phyloP scores from a whole-genome alignment of 2,329 filamentous ascomycete genomes.

The Neophaeococcomyces aloes region DNA sequence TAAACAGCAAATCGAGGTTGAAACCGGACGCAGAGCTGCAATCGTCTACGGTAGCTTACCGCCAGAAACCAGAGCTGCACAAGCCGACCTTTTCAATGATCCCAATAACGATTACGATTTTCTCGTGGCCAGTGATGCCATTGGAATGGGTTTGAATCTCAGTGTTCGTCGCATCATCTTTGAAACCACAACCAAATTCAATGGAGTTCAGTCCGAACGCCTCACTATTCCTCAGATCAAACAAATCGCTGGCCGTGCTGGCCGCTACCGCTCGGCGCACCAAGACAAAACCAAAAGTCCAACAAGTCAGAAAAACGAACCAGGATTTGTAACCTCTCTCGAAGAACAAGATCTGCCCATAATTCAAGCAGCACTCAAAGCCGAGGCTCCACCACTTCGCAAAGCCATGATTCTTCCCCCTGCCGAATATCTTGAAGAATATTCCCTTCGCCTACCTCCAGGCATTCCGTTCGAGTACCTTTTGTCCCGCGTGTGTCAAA shows the following conservation, averaged over 20 bases:
- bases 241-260: conserved; percentile 88
- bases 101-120: conserved; percentile 92
- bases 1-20: conserved; percentile 64
- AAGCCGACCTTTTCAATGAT: conserved; percentile 89
- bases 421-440: conserved; percentile 57
- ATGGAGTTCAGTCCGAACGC: conserved; percentile 47
- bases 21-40: conserved; percentile 70
- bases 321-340: conserved; percentile 68
- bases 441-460: conserved; percentile 70
- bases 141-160: conserved; percentile 91
- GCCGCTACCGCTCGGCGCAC: conserved; percentile 66
- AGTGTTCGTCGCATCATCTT: conserved; percentile 83
- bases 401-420: conserved; percentile 68
- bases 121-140: conserved; percentile 85
- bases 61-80: conserved; percentile 82
- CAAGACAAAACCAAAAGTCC: conserved; percentile 33
- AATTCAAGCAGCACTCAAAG: conserved; percentile 53
- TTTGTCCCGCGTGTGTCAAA: conserved; percentile 60
- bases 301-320: neutral
- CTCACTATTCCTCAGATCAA: conserved; percentile 72
- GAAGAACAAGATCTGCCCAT: conserved; percentile 56
- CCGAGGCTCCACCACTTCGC: conserved; percentile 54
- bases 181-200: conserved; percentile 63
- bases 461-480: conserved; percentile 76
- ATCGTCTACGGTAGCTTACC: conserved; percentile 88